Base-by-base conservation (phyloP, 108 stramenopile genomes). In the Phaeodactylum tricornutum region DNA sequence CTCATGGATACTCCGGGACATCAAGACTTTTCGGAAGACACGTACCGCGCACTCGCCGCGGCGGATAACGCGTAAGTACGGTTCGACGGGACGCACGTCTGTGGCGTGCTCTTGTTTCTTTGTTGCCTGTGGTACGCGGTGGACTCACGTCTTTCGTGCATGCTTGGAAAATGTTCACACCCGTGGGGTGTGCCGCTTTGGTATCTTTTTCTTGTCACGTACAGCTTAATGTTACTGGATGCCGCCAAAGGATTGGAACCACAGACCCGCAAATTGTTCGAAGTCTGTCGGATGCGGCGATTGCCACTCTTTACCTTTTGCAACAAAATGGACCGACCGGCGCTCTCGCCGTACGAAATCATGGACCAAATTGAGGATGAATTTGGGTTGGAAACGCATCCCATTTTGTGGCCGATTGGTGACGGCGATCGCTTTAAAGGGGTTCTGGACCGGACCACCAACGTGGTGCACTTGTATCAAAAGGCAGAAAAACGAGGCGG, bases 291-390 rank as follows among this genome's bases (percentile, higher is more conserved):
- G 4, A 61, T 82, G 74, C 59, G 81, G 9, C 38, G 52, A 9
- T 48, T 91, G 33, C 82, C 83, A 2, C 55, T 82, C 4, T 91
- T 94, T 72, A 93, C 95, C 5, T 96, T 96, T 63, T 73, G 72
- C 53, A 96, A 96, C 66, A 96, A 96, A 56, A 81, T 96, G 85
- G 95, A 96, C 75, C 59, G 93, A 26, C 93, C 93, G 9, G 82
- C 92, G 1, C 58, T 94, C 69, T 68, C 57, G 24, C 95, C 95
- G 0, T 92, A 84, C 53, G 95, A 96, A 47, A 81, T 96, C 40
- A 80, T 96, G 73, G 95, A 96, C 72, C 92, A 96, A 72, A 94
- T 96, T 45, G 80, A 94, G 54, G 61, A 54, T 22, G 95, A 96
- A 68, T 94, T 96, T 50, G 75, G 85, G 14, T 62, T 96, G 63